Evolutionary conservation across 257 asterid genomes (phyloP).

Genomic region (Penstemon barbatus): DNA sequence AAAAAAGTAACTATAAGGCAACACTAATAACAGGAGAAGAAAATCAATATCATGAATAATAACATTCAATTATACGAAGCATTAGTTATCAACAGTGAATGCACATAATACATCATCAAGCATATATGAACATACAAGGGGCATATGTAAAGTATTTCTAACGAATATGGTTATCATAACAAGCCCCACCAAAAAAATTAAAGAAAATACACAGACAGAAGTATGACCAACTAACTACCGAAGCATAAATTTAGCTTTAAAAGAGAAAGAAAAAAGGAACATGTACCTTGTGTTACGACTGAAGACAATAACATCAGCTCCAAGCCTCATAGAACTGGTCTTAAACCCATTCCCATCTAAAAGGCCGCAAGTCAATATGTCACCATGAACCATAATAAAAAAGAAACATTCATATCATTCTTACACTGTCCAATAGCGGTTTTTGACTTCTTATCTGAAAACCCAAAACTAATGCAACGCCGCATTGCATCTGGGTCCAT

Average conservation of each 20-base stretch:
- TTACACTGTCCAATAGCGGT: conserved; percentile 81
- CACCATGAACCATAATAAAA: conserved; percentile 12
- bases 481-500: conserved; percentile 88
- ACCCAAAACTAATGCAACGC: conserved; percentile 84
- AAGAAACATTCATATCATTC: conserved; percentile 17
- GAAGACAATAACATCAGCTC: conserved; percentile 87
- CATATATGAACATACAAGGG: not conserved
- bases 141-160: conserved; percentile 10
- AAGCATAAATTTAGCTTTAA: not conserved
- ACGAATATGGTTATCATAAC: conserved; percentile 7
- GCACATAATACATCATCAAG: not conserved
- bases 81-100: not conserved
- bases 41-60: not conserved
- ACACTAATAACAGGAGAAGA: conserved; percentile 2
- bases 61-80: no score
- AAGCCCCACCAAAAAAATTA: not conserved
- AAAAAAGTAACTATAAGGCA: conserved; percentile 1
- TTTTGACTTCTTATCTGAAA: conserved; percentile 78
- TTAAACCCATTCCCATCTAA: conserved; percentile 98
- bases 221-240: conserved; percentile 5
- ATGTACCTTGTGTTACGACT: conserved; percentile 62
- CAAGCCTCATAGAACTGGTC: conserved; percentile 98
- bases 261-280: conserved; percentile 32
- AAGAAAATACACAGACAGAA: conserved; percentile 6
- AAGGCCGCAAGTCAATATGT: conserved; percentile 37